Evolutionary conservation across 1,139 yeast genomes (phyloP).

Genomic region (Candida frijolesensis): DNA sequence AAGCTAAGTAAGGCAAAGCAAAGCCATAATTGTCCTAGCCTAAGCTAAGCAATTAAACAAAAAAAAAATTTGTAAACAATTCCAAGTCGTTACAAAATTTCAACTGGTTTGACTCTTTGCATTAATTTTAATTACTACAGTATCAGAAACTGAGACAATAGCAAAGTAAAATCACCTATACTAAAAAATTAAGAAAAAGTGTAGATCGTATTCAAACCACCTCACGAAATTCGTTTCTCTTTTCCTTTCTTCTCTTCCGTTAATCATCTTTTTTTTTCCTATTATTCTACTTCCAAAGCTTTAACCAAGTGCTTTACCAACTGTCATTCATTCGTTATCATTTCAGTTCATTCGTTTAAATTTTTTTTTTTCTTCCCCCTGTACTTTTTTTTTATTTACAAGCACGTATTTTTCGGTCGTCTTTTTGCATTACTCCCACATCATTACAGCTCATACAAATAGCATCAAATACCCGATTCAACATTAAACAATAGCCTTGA

Average conservation of each 20-base stretch:
- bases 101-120: neutral
- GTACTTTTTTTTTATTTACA: neutral
- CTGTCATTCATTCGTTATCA: conserved; percentile 10
- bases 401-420: neutral
- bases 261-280: neutral
- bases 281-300: neutral
- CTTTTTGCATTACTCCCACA: neutral
- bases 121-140: neutral
- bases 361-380: neutral
- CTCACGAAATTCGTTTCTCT: neutral
- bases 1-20: too few relatives aligned
- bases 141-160: neutral
- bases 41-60: neutral
- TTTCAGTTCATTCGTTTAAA: neutral
- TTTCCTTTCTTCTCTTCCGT: neutral
- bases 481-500: neutral
- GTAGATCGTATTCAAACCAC: too few relatives aligned
- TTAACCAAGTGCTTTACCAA: conserved; percentile 3
- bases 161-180: neutral
- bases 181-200: too few relatives aligned
- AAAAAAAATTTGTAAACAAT: neutral
- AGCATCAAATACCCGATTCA: neutral
- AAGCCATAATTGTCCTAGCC: too few relatives aligned
- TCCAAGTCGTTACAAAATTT: conserved; percentile 2
- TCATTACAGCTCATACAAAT: neutral